Evolutionary conservation across 2,329 filamentous ascomycete species (phyloP).

Genomic region (Colletotrichum australisinense): DNA sequence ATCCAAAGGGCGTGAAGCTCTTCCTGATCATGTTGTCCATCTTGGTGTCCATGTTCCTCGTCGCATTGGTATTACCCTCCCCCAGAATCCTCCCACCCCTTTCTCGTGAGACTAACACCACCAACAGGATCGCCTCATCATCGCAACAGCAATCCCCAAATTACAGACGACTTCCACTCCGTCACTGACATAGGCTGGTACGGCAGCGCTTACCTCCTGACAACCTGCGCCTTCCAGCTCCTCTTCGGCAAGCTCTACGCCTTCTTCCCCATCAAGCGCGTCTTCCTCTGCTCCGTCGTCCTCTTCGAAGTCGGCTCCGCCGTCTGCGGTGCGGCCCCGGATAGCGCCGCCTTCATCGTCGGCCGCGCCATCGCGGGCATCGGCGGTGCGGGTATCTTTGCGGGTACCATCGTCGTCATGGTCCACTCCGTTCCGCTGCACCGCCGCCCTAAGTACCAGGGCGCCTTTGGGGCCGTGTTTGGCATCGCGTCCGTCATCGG

Average conservation of each 20-base stretch:
- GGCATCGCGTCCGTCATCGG: constrained; percentile 49
- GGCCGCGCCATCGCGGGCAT: constrained; percentile 51
- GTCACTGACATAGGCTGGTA: constrained; percentile 45
- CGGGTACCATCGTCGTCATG: constrained; percentile 46
- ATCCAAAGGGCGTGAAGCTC: constrained; percentile 37
- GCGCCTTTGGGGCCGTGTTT: constrained; percentile 53
- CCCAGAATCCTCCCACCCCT: background rate
- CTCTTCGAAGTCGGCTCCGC: constrained; percentile 46
- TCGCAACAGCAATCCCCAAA: constrained; percentile 50
- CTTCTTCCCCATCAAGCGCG: constrained; percentile 41
- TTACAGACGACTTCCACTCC: constrained; percentile 45
- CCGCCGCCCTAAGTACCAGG: constrained; percentile 47
- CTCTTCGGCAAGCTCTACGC: constrained; percentile 46
- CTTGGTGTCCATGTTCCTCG: constrained; percentile 36
- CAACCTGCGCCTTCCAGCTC: constrained; percentile 44
- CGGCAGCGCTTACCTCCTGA: constrained; percentile 43
- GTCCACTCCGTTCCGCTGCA: constrained; percentile 49
- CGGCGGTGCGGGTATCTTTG: constrained; percentile 49
- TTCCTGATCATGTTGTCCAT: constrained; percentile 30
- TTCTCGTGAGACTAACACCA: background rate
- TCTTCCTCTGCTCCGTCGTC: constrained; percentile 40
- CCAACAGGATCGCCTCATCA: constrained; percentile 49
- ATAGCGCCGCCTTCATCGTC: constrained; percentile 48
- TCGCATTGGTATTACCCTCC: constrained; percentile 15
- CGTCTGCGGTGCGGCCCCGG: constrained; percentile 46